Evolutionary conservation across 805 yeast genomes (phyloP), one percentile per base, ranked within the genome.

Genomic region (Teunomyces kruisii): DNA sequence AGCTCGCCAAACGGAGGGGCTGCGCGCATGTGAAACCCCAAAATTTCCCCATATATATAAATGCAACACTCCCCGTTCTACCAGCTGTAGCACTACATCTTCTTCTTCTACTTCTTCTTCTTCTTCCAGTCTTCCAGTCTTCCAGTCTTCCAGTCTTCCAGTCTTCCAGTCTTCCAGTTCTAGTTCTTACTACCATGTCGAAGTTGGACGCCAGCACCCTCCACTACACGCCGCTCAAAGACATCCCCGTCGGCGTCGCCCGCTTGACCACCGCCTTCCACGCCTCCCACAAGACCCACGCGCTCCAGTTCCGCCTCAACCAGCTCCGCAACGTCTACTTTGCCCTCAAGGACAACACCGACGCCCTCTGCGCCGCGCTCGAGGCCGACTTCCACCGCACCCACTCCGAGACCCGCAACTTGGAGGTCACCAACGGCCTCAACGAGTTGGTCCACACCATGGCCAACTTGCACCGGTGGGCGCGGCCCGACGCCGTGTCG

Each of bases 261-360:
- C 56, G 59, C 13, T 65, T 84, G 9, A 62, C 62, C 4, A 51
- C 58, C 5, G 65, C 75, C 2, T 84, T 67, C 56, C 71, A 75
- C 62, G 56, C 59, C 24, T 51, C 66, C 6, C 75, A 76, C 44
- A 78, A 77, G 52, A 70, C 80, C 3, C 76, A 72, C 51, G 64
- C 79, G n/a, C 50, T 83, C 40, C 79, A 74, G 49, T 76, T 57
- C 57, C 74, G 96, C 40, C 70, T 78, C 52, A 70, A 79, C 43
- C 87, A 82, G 58, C 74, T 90, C 52, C 74, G 88, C 46, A 80
- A 83, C 55, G 56, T 90, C 14, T 86, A 84, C 67, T 83, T 74
- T 53, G 83, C 79, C 1, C 45, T 90, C 13, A 65, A 71, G 48
- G 90, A 86, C 58, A 74, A 83, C 56, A 73, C 68, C 42, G 81